Evolutionary conservation across 2,329 filamentous ascomycete genomes (phyloP).

Genomic region (Alternaria gaisen): DNA sequence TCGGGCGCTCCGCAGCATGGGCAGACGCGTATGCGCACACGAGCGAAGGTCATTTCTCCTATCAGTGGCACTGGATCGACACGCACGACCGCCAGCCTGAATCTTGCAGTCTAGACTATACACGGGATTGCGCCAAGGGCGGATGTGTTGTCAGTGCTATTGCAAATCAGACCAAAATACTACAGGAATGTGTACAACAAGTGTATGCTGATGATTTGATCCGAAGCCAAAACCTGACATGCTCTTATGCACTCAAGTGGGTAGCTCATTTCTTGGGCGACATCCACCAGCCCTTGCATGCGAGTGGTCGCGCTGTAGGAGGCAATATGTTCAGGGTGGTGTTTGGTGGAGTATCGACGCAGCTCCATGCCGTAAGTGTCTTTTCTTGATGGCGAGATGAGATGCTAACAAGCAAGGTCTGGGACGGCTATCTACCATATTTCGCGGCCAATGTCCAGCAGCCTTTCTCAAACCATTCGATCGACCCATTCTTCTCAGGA

Average conservation of each 20-base stretch:
- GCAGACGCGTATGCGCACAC: constrained; percentile 53
- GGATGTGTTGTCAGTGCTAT: constrained; percentile 55
- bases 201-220: constrained; percentile 35
- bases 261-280: constrained; percentile 54
- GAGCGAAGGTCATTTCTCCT: constrained; percentile 51
- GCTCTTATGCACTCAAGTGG: constrained; percentile 55
- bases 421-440: constrained; percentile 53
- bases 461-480: constrained; percentile 47
- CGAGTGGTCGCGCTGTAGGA: constrained; percentile 49
- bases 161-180: constrained; percentile 53
- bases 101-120: constrained; percentile 49
- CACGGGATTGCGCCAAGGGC: constrained; percentile 48
- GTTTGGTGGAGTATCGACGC: constrained; percentile 44
- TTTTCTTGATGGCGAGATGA: neutral
- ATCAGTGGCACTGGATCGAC: constrained; percentile 56
- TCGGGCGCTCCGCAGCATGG: constrained; percentile 53
- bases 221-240: constrained; percentile 46
- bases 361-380: constrained; percentile 50
- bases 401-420: constrained; percentile 42
- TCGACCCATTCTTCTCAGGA: constrained; percentile 47
- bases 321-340: constrained; percentile 52
- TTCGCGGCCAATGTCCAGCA: constrained; percentile 44
- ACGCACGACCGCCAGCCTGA: constrained; percentile 46
- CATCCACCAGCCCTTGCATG: constrained; percentile 54
- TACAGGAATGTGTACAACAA: constrained; percentile 46